These are phyloP conservation scores for Rhytidiadelphus loreus DNA, from an alignment of 225 moss, liverwort and hornwort species.

Conservation along the genomic window DNA sequence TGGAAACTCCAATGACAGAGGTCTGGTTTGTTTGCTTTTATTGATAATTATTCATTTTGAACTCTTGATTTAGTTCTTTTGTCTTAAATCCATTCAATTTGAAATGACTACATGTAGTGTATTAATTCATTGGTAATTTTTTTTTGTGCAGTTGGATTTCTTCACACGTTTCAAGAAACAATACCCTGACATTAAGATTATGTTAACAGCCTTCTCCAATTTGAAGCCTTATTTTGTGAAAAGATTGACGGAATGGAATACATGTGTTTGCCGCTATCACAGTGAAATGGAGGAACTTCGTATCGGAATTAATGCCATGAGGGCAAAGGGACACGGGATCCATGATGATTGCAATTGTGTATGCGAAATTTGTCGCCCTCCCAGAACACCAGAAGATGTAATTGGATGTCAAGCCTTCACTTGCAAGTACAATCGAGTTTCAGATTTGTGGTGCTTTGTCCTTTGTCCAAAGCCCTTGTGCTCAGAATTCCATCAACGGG, in stretches of 20 bases:
- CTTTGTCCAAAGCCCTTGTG: too few relatives aligned
- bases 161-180: not conserved
- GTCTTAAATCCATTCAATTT: too few relatives aligned
- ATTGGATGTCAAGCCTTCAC: not conserved
- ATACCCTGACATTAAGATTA: accelerated
- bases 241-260: not conserved
- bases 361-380: not conserved
- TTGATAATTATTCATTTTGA: too few relatives aligned
- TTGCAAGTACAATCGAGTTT: not conserved
- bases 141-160: not conserved
- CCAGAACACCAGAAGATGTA: accelerated
- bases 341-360: accelerated
- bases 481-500: too few relatives aligned
- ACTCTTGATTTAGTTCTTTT: too few relatives aligned
- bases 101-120: too few relatives aligned
- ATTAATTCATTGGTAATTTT: too few relatives aligned
- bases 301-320: not conserved
- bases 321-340: not conserved
- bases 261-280: not conserved
- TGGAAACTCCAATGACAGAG: too few relatives aligned
- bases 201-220: not conserved
- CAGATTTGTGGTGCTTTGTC: not conserved
- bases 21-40: too few relatives aligned
- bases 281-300: not conserved
- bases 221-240: not conserved